Evolutionary conservation across 805 yeast species (phyloP), one percentile per base, ranked within the genome.

Genomic region (Candida insectalens): DNA sequence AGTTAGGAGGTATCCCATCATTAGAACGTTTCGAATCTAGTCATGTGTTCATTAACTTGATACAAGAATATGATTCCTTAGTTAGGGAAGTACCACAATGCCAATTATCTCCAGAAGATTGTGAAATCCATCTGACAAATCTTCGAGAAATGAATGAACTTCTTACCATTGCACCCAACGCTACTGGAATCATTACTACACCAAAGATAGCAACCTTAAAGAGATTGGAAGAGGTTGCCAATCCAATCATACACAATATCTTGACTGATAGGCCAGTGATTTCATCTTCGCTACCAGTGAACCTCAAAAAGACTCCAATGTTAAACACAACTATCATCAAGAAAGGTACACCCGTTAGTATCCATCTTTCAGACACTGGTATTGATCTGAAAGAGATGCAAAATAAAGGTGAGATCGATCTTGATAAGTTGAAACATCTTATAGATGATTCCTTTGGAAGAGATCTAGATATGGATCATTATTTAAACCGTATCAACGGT

Each of bases 181-280:
- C 72, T 1, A 73, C 88, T 1, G 98, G 96, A 0, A 62, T 92
- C 3, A 81, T 92, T 22, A 89, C 97, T 0, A 84, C 96, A 0
- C 83, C 94, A 0, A 55, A 63, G 7, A 74, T 84, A 16, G 89
- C 94, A 19, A 74, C 83, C 2, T 55, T 54, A 33, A 39, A 45
- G 19, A 47, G 39, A 21, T 35, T 44, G 14, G 41, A 41, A 27
- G 40, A 50, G 36, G 45, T 70, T 32, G 61, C 77, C 39, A 92
- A 92, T 52, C 98, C 99, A 2, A 69, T 92, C 27, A 74, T 92
- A 12, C 84, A 88, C 55, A 92, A 92, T 51, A 70, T 92, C 12
- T 64, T 92, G 25, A 92, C 99, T 0, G 97, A 92, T 52, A 64
- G 97, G 34, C 85, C 97, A 1, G 67, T 84, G 7, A 77, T 89